Base-by-base conservation (phyloP, 2,329 filamentous ascomycete species). In the Ophiocordyceps camponoti-saundersi region DNA sequence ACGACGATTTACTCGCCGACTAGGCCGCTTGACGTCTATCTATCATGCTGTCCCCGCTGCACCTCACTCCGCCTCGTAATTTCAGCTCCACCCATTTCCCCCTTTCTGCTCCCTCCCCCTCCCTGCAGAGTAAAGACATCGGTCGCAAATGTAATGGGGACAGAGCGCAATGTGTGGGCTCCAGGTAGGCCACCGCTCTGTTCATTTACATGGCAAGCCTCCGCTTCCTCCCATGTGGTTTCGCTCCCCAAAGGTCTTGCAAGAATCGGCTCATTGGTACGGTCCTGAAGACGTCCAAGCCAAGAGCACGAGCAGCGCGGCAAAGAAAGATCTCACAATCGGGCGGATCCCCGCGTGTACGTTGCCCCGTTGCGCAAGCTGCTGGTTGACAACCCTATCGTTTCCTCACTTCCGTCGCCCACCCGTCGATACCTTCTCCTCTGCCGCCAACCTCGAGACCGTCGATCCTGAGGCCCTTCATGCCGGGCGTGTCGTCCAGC, bases 381-480 rank as follows among this genome's bases (percentile, higher is more conserved):
- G 16, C 3, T 18, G 16, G 16, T 39, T 64, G 26, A 29, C 4
- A 29, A 29, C 26, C 26, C 26, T 70, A 88, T 68, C 84, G 77
- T 68, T 82, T 84, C 71, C 92, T 90, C 57, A 94, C 75, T 68
- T 96, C 90, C 40, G 72, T 80, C 10, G 87, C 80, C 90, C 90
- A 96, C 3, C 90, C 90, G 47, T 95, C 87, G 58, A 96, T 96
- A 0, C 86, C 89, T 48, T 95, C 90, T 1, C 90, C 90, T 48
- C 79, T 80, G 52, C 81, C 87, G 7, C 88, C 88, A 1, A 93
- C 84, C 44, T 79, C 68, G 30, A 95, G 71, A 0, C 74, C 75
- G 16, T 82, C 78, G 50, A 95, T 73, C 60, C 77, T 80, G 48
- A 90, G 66, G 12, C 74, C 76, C 56, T 89, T 81, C 89, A 98